Conservation (phyloP, 2,329 filamentous ascomycete genomes). For the Diaporthe australafricana region DNA sequence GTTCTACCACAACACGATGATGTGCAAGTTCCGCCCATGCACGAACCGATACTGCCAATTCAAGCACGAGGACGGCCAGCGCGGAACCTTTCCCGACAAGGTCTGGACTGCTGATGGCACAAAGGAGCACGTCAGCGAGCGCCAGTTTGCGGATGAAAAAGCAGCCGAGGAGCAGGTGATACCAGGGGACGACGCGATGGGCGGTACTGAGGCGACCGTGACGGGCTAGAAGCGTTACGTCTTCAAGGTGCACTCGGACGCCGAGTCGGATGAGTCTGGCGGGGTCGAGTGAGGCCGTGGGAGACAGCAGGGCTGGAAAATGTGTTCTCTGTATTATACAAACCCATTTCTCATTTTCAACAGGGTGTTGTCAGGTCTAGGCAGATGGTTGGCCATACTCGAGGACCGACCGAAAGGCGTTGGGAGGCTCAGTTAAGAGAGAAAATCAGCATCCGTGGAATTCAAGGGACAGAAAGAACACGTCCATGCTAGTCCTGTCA, state of each 20-base stretch:
- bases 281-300: constrained; percentile 3
- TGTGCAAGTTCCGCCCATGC: constrained; percentile 93
- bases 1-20: constrained; percentile 86
- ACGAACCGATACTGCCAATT: constrained; percentile 89
- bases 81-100: constrained; percentile 86
- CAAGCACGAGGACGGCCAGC: constrained; percentile 92
- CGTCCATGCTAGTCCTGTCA: background rate
- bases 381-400: constrained; percentile 16
- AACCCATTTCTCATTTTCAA: constrained; percentile 6
- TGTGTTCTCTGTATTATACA: constrained; percentile 32
- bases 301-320: background rate
- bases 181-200: constrained; percentile 55
- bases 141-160: constrained; percentile 84
- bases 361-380: constrained; percentile 23
- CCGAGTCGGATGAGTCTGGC: background rate
- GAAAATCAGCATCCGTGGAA: constrained; percentile 4
- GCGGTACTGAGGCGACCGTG: constrained; percentile 54
- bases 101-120: constrained; percentile 81
- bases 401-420: constrained; percentile 21
- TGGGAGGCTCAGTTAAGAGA: constrained; percentile 21
- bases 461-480: background rate
- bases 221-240: constrained; percentile 40
- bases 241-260: constrained; percentile 23
- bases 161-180: constrained; percentile 79
- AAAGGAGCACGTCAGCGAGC: constrained; percentile 82